Base-by-base conservation (phyloP, 352 stramenopile species). In the Phytophthora fragariae region DNA sequence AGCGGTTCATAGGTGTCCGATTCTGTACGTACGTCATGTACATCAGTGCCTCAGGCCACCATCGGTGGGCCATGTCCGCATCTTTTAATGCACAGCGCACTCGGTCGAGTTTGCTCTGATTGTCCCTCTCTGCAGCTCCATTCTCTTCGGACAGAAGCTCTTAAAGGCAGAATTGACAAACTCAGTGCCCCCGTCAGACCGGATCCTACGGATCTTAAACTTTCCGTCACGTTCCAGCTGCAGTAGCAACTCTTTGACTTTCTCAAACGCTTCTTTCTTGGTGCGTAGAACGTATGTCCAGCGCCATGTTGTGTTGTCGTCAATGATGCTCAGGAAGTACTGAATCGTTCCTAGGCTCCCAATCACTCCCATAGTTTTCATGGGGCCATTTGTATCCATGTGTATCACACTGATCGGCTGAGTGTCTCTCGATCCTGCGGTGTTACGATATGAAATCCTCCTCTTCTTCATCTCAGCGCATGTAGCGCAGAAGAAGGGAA, bases 1-100 rank as follows among this genome's bases (percentile, higher is more conserved):
- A 29, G 1, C 61, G 33, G 24, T 11, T 41, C 47, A 60, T 54
- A n/a, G 61, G 35, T 41, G 49, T 68, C 7, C 50, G 14, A 46
- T 68, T 68, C 15, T 68, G 61, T 21, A 68, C 61, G 19, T 68
- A 73, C 0, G 60, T 65, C 60, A 61, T 65, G 44, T 70, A 70
- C 52, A 74, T 74, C 3, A 70, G 55, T 10, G 54, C 67, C 17
- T 65, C 9, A 41, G 7, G 53, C 59, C 44, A 66, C 35, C 68
- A 65, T 33, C 27, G 49, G 12, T 60, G 9, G 0, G 19, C 19
- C 60, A 65, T 65, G 3, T 54, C 47, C 2, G 60, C 68, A 35
- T 62, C 60, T 44, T 61, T 74, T 0, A 65, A 9, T 47, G 53
- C 54, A 33, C 39, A 62, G 0, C 57, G 37, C 0, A 62, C 47